Evolutionary conservation across 176 grass and related monocot species (phyloP).

Genomic region (Paspalum notatum): DNA sequence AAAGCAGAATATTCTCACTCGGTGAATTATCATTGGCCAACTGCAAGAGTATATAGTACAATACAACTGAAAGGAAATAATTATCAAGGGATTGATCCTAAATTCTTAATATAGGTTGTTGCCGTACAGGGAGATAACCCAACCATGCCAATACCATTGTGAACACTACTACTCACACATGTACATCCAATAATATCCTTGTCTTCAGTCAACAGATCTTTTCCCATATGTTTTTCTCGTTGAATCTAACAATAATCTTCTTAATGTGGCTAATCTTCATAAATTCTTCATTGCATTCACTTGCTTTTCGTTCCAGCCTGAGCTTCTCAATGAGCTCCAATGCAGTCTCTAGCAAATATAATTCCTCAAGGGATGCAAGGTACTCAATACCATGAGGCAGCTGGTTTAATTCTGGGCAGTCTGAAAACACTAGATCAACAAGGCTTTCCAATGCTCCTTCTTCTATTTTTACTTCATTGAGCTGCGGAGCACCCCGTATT

Average conservation of each 20-base stretch:
- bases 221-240: neutral
- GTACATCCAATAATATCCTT: no score
- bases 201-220: neutral
- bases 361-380: neutral
- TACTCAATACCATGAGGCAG: slow-evolving; percentile 5
- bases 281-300: neutral
- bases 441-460: slow-evolving; percentile 23
- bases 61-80: no score
- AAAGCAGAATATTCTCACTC: no score
- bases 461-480: slow-evolving; percentile 37
- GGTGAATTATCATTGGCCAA: no score
- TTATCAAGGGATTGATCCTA: no score
- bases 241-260: neutral
- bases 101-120: no score
- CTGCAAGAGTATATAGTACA: no score
- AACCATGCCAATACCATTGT: no score
- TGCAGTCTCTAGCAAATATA: neutral
- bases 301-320: neutral
- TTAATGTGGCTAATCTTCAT: neutral
- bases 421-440: accelerated
- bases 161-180: no score
- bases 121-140: no score
- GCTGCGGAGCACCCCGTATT: neutral
- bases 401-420: neutral
- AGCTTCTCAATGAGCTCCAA: neutral